Conservation (phyloP, 768 basidiomycete genomes). For the Dictyophora rubrovolvata region DNA sequence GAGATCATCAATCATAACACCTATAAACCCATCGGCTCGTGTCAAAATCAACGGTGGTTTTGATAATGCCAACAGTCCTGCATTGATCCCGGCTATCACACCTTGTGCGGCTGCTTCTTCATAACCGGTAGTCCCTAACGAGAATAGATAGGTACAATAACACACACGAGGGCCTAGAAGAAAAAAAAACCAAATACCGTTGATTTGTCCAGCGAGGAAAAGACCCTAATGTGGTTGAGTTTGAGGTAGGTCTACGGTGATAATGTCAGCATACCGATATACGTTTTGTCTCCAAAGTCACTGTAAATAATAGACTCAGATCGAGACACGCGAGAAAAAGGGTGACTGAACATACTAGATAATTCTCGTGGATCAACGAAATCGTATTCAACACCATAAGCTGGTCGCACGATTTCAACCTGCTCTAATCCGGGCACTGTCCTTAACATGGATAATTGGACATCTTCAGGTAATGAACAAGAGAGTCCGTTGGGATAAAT, state of each 20-base stretch:
- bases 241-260: neutral
- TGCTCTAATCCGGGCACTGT: conserved; percentile 80
- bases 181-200: conserved; percentile 36
- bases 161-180: neutral
- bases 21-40: conserved; percentile 79
- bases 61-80: conserved; percentile 55
- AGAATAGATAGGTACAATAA: neutral
- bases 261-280: neutral
- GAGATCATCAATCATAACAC: conserved; percentile 89
- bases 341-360: conserved; percentile 31
- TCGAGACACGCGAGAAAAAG: neutral
- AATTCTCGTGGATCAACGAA: conserved; percentile 81
- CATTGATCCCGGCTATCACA: conserved; percentile 79
- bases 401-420: conserved; percentile 73
- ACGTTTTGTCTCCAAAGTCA: conserved; percentile 6
- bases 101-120: conserved; percentile 93
- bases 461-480: conserved; percentile 76
- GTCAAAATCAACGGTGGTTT: conserved; percentile 53
- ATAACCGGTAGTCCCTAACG: conserved; percentile 80
- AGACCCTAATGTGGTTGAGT: conserved; percentile 41
- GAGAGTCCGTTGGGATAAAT: conserved; percentile 90
- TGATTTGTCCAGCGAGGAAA: conserved; percentile 86
- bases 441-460: conserved; percentile 74
- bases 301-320: conserved; percentile 1
- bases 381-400: conserved; percentile 92